Base-by-base conservation (phyloP, 129 eudicot genomes). In the Tagetes patula region DNA sequence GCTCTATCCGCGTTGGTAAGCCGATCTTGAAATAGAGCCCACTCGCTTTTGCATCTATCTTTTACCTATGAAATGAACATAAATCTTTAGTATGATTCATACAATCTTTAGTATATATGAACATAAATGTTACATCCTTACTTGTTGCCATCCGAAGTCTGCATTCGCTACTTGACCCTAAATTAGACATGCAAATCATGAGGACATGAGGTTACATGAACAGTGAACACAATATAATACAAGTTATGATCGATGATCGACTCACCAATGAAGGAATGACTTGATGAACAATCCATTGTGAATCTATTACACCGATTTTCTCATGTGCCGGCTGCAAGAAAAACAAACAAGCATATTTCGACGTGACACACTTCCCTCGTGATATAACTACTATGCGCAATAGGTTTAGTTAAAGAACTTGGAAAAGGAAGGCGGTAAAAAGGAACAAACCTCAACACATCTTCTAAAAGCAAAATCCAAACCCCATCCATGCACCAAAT, bases 401-500 rank as follows among this genome's bases (percentile, higher is more conserved):
- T 3, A 52, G 58, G 58, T 54, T 27, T 54, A 54, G 4, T 7
- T 27, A 54, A 20, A 20, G 0, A 20, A 59, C 65, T 9, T 32
- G 13, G 65, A 59, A 34, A 59, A 10, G 40, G 4, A 8, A 9
- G 65, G 31, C 0, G 31, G 42, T 5, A 38, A 69, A 33, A 14
- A 33, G 33, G 33, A 2, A 49, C 73, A 48, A 14, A 91, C 97
- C 87, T 92, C 88, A 34, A 89, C 91, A 60, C 98, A 92, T 87
- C 96, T 92, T 79, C 96, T 79, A 41, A 92, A 83, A 39, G 98
- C 96, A 82, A 92, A 92, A 80, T 92, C 98, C 76, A 92, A 76
- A 59, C 98, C 98, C 98, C 98, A 92, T 80, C 98, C 98, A 84
- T 92, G 98, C 43, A 92, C 95, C 88, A 92, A 80, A 82, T 92